Conservation (phyloP, 225 moss, liverwort and hornwort species). For the Rhytidiadelphus loreus region DNA sequence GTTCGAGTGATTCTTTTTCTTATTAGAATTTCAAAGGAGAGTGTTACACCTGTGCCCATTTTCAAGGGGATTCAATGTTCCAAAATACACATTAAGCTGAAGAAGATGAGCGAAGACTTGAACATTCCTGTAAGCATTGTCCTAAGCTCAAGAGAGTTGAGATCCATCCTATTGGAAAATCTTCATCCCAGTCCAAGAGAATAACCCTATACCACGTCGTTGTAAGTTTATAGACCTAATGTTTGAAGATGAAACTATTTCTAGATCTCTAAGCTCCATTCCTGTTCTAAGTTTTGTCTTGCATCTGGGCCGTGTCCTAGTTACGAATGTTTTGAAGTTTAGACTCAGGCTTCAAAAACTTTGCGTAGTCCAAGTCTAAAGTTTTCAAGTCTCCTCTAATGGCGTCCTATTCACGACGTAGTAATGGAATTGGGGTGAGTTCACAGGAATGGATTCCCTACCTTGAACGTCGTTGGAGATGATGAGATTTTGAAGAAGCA, state of each 20-base stretch:
- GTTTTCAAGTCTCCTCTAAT: neutral
- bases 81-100: neutral
- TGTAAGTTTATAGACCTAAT: neutral
- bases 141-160: neutral
- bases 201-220: neutral
- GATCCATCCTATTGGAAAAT: neutral
- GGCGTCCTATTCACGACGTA: neutral
- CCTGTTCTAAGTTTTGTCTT: neutral
- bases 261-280: neutral
- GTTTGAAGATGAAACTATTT: neutral
- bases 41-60: neutral
- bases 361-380: neutral
- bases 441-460: neutral
- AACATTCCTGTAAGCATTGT: neutral
- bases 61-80: neutral
- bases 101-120: neutral
- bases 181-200: neutral
- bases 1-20: neutral
- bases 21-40: neutral
- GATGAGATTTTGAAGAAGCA: neutral
- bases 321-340: neutral
- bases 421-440: neutral
- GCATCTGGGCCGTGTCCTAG: neutral
- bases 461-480: neutral
- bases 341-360: neutral